phyloP scores from a whole-genome alignment of 202 grass and related monocot species.

The Sporobolus alterniflorus region DNA sequence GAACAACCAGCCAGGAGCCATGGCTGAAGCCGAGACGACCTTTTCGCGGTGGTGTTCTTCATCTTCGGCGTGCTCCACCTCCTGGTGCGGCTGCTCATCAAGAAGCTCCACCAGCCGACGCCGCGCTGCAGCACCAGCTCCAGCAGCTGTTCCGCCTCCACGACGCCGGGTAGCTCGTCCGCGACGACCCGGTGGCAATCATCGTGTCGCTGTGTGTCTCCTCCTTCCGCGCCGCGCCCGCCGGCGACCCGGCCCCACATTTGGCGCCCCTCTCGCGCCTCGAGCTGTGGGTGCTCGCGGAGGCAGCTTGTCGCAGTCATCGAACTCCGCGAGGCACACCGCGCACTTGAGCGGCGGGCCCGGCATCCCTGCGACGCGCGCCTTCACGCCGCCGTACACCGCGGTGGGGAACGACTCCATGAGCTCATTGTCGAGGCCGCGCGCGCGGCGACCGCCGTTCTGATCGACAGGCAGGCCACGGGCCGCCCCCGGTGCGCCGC shows the following conservation, averaged over 20 bases:
- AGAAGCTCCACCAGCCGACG: too few relatives aligned
- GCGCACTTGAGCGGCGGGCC: slow-evolving; percentile 53
- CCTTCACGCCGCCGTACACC: slow-evolving; percentile 52
- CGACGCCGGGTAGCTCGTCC: slow-evolving; percentile 77
- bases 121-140: too few relatives aligned
- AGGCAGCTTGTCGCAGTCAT: slow-evolving; percentile 55
- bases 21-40: too few relatives aligned
- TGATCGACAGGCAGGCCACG: background rate
- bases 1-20: too few relatives aligned
- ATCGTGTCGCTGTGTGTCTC: slow-evolving; percentile 76
- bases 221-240: slow-evolving; percentile 63
- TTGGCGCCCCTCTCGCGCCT: slow-evolving; percentile 72
- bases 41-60: too few relatives aligned
- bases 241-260: slow-evolving; percentile 37
- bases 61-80: too few relatives aligned
- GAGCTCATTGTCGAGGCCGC: slow-evolving; percentile 39
- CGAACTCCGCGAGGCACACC: slow-evolving; percentile 76
- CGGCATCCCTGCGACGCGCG: slow-evolving; percentile 20
- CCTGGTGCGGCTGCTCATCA: too few relatives aligned
- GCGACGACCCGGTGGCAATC: slow-evolving; percentile 76
- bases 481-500: too few relatives aligned
- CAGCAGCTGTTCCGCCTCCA: too few relatives aligned
- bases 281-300: slow-evolving; percentile 94
- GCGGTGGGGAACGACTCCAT: slow-evolving; percentile 56
- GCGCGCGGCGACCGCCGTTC: background rate